phyloP scores from a whole-genome alignment of 306 rosid species.

The Glycine tomentella region DNA sequence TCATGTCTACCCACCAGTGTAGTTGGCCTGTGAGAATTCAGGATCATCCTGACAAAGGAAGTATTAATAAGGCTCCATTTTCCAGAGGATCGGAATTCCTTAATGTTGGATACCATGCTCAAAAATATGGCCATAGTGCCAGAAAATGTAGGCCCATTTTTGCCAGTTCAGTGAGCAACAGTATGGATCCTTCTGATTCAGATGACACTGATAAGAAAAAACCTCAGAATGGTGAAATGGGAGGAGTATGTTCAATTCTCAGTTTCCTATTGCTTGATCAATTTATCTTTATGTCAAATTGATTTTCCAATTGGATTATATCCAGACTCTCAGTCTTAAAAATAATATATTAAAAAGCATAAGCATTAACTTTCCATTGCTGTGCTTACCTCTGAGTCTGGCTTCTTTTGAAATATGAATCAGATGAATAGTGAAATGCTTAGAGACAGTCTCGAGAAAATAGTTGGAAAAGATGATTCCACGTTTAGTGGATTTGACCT shows the following conservation, averaged over 20 bases:
- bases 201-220: slow-evolving; percentile 55
- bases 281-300: slow-evolving; percentile 9
- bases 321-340: not conserved
- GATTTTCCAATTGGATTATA: not conserved
- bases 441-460: slow-evolving; percentile 81
- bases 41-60: slow-evolving; percentile 58
- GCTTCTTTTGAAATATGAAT: slow-evolving; percentile 12
- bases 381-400: slow-evolving; percentile 27
- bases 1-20: slow-evolving; percentile 75
- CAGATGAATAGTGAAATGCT: slow-evolving; percentile 72
- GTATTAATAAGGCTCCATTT: slow-evolving; percentile 59
- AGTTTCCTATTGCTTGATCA: slow-evolving; percentile 28
- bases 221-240: slow-evolving; percentile 54
- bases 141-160: slow-evolving; percentile 59
- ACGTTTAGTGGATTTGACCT: slow-evolving; percentile 87
- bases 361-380: not conserved
- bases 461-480: slow-evolving; percentile 90
- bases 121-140: slow-evolving; percentile 47
- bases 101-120: slow-evolving; percentile 56
- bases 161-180: slow-evolving; percentile 53
- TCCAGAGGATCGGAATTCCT: slow-evolving; percentile 57
- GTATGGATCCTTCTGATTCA: slow-evolving; percentile 69
- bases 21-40: slow-evolving; percentile 72
- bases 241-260: slow-evolving; percentile 61
- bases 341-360: not conserved